A percentile compares a stretch with the other conserved stretches of the same genome.
These are phyloP conservation scores for Perilla frutescens DNA, from an alignment of 257 asterid genomes.

Conservation along the genomic window DNA sequence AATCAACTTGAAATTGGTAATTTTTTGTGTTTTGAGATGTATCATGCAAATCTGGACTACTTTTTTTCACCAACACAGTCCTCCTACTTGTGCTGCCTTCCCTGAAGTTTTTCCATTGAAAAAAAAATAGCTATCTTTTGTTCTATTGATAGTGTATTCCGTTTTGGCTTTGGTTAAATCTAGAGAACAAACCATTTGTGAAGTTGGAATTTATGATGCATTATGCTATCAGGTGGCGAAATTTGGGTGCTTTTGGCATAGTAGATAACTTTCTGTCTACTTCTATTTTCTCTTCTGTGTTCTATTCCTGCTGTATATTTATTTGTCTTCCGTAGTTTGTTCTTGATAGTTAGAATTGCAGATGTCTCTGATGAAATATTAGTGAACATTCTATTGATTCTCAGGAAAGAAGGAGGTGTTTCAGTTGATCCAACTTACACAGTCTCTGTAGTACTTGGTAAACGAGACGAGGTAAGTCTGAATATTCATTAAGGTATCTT, in stretches of 20 bases:
- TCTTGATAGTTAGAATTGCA: not conserved
- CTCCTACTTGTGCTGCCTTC: not conserved
- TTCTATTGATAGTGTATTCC: not conserved
- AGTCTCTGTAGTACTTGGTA: slow-evolving; percentile 77
- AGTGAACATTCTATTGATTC: slow-evolving; percentile 29
- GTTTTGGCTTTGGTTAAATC: not conserved
- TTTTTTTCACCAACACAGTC: not conserved
- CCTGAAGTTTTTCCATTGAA: not conserved
- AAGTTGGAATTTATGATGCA: not conserved
- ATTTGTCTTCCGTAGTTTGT: not conserved
- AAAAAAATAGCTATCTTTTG: not conserved
- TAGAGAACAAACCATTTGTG: slow-evolving; percentile 6
- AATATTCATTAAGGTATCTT: not conserved
- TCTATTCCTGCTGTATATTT: not conserved
- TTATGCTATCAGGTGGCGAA: not conserved
- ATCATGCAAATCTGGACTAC: slow-evolving; percentile 1
- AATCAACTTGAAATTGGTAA: not conserved
- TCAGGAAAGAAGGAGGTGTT: slow-evolving; percentile 91
- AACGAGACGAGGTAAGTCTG: slow-evolving; percentile 77
- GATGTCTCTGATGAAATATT: slow-evolving; percentile 6
- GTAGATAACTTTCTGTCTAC: slow-evolving; percentile 8
- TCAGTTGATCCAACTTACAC: slow-evolving; percentile 72
- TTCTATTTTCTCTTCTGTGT: slow-evolving; percentile 3
- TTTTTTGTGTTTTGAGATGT: slow-evolving; percentile 7
- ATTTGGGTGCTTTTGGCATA: not conserved